These are phyloP conservation scores for Corymbia maculata DNA, from an alignment of 345 rosid species.

Conservation along the genomic window DNA sequence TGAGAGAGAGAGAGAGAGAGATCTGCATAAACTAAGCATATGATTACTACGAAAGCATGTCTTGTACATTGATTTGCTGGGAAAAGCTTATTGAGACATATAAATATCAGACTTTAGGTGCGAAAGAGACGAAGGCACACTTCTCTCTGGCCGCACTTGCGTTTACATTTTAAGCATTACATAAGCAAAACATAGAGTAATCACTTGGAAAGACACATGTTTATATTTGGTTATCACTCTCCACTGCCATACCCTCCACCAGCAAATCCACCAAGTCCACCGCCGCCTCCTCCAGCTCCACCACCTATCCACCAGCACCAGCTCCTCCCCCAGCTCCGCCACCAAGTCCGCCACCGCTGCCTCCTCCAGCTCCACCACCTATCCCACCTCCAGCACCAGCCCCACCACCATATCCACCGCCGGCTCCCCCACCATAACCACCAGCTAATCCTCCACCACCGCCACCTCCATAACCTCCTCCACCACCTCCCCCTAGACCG, in stretches of 20 bases:
- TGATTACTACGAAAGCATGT: neutral
- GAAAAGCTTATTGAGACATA: neutral
- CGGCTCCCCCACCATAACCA: neutral
- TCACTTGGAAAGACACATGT: neutral
- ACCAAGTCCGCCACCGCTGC: slow-evolving; percentile 1
- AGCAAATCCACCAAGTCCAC: neutral
- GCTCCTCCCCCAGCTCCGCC: slow-evolving; percentile 13
- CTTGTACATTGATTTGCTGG: neutral
- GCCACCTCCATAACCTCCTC: neutral
- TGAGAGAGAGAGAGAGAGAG: neutral
- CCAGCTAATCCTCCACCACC: neutral
- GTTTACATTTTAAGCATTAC: neutral
- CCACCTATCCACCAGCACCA: slow-evolving; percentile 18
- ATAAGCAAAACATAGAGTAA: neutral
- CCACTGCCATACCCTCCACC: slow-evolving; percentile 27
- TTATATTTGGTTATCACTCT: neutral
- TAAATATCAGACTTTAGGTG: neutral
- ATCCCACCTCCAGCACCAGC: slow-evolving; percentile 18
- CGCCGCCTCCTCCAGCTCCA: slow-evolving; percentile 8
- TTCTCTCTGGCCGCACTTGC: neutral
- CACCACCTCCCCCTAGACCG: slow-evolving; percentile 3
- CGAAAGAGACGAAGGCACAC: neutral
- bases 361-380: slow-evolving; percentile 8
- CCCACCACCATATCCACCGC: neutral
- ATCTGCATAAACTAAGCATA: neutral